Conservation (phyloP, 179 eudicot genomes). For the Dionaea muscipula region DNA sequence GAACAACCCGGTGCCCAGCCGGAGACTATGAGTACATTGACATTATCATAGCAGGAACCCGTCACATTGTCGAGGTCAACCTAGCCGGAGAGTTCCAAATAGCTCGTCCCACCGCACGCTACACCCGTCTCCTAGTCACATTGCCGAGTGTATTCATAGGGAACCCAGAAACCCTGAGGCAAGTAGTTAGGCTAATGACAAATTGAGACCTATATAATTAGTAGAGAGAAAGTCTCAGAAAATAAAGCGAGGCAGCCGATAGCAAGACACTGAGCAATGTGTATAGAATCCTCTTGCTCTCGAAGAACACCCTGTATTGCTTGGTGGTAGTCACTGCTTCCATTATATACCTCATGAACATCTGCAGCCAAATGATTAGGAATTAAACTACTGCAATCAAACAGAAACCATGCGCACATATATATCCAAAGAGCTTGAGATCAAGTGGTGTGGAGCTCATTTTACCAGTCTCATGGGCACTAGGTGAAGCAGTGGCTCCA, state of each 20-base stretch:
- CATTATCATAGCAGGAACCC: conserved; percentile 25
- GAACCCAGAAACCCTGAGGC: conserved; percentile 29
- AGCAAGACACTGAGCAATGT: conserved; percentile 6
- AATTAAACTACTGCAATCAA: no score
- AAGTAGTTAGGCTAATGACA: conserved; percentile 43
- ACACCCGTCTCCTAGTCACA: conserved; percentile 27
- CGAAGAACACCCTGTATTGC: conserved; percentile 15
- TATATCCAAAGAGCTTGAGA: no score
- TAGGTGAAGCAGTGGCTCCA: conserved; percentile 48
- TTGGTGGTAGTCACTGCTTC: neutral
- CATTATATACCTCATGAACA: neutral
- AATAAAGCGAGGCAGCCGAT: neutral
- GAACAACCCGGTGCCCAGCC: conserved; percentile 25
- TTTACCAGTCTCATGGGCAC: conserved; percentile 23
- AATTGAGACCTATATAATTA: no score
- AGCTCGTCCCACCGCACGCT: conserved; percentile 39
- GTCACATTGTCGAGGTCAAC: conserved; percentile 48
- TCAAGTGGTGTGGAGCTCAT: neutral
- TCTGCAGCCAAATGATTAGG: neutral
- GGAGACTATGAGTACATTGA: conserved; percentile 72
- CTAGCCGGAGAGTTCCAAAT: conserved; percentile 41
- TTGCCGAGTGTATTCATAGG: conserved; percentile 42
- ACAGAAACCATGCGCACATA: no score
- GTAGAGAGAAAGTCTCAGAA: no score
- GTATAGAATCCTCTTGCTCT: conserved; percentile 14